Evolutionary conservation across 2,329 filamentous ascomycete genomes (phyloP).

Genomic region (Emergomyces pasteurianus): DNA sequence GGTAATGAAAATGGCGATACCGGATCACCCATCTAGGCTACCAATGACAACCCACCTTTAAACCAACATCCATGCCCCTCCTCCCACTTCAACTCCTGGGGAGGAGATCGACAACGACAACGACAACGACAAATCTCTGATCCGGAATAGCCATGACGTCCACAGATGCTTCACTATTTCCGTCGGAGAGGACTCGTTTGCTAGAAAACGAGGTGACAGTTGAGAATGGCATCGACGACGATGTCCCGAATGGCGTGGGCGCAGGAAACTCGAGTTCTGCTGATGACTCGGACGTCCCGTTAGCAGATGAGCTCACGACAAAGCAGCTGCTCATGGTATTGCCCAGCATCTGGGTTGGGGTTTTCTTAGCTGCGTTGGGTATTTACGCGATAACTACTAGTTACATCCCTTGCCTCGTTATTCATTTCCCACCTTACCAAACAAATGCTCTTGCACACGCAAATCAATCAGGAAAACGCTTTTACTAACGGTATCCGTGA

Average conservation of each 20-base stretch:
- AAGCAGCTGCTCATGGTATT: constrained; percentile 38
- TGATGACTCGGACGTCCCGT: constrained; percentile 9
- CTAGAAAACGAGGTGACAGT: constrained; percentile 3
- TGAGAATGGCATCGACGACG: constrained; percentile 2
- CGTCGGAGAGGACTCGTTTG: constrained; percentile 11
- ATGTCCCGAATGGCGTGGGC: background rate
- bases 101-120: background rate
- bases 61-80: background rate
- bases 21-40: background rate
- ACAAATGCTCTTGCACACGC: background rate
- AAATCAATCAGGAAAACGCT: background rate
- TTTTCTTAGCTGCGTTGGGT: constrained; percentile 47
- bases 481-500: constrained; percentile 1
- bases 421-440: background rate
- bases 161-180: background rate
- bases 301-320: constrained; percentile 36
- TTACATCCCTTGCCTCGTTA: background rate
- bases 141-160: background rate
- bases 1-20: background rate
- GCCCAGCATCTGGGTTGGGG: constrained; percentile 40
- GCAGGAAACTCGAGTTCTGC: background rate
- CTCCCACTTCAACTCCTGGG: background rate
- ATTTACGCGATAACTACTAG: constrained; percentile 1
- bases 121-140: background rate
- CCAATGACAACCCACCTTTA: background rate